Evolutionary conservation across 805 yeast genomes (phyloP).

Genomic region (Suhomyces vadensis): DNA sequence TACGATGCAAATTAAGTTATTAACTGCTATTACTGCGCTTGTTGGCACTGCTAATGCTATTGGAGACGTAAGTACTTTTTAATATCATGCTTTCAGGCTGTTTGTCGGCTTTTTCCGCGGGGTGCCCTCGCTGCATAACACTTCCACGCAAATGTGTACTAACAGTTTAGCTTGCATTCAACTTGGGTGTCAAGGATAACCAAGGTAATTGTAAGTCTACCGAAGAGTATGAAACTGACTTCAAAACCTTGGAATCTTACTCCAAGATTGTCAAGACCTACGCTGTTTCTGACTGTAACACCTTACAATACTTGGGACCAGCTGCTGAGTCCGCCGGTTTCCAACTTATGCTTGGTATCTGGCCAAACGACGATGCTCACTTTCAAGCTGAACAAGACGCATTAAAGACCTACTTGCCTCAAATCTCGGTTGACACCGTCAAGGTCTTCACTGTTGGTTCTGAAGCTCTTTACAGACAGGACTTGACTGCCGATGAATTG

Average conservation of each 20-base stretch:
- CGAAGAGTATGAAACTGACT: slow-evolving; percentile 68
- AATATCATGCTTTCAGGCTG: neutral
- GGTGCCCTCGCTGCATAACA: too few species aligned
- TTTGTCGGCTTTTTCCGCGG: neutral
- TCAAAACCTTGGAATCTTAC: slow-evolving; percentile 57
- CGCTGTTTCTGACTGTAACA: slow-evolving; percentile 93
- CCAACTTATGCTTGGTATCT: slow-evolving; percentile 78
- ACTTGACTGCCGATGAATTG: slow-evolving; percentile 71
- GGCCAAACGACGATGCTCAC: slow-evolving; percentile 90
- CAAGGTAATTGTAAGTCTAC: slow-evolving; percentile 75
- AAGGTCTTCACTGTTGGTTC: slow-evolving; percentile 88
- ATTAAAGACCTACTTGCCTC: slow-evolving; percentile 68
- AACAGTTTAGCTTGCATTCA: slow-evolving; percentile 56
- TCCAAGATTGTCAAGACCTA: slow-evolving; percentile 76
- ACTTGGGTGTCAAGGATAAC: slow-evolving; percentile 80
- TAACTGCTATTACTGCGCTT: slow-evolving; percentile 50
- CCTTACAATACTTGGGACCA: slow-evolving; percentile 81
- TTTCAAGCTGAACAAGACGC: slow-evolving; percentile 75
- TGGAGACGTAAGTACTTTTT: slow-evolving; percentile 48
- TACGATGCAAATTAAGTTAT: slow-evolving; percentile 40
- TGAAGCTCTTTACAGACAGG: slow-evolving; percentile 91
- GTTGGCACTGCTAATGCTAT: slow-evolving; percentile 54
- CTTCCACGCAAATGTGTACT: too few species aligned
- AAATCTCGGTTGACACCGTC: slow-evolving; percentile 64
- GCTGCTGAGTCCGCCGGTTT: slow-evolving; percentile 80